These are phyloP conservation scores for Microstegium vimineum DNA, from an alignment of 176 grass and related monocot genomes.

Conservation along the genomic window DNA sequence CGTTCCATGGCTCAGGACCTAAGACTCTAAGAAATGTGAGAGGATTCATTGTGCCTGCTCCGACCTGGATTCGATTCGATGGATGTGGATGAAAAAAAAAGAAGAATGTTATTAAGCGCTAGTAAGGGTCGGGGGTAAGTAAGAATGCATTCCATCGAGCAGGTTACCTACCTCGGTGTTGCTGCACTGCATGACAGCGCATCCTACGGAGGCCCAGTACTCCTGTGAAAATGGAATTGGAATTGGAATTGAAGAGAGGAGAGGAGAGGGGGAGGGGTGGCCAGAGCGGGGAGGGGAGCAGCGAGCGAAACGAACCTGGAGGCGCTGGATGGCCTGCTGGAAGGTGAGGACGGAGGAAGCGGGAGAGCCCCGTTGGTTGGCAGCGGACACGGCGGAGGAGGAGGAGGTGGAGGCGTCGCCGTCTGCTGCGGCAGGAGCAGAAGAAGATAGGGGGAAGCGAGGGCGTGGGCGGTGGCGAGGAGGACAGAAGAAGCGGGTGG, in stretches of 20 bases:
- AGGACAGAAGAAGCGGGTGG: background rate
- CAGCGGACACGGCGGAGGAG: conserved; percentile 1
- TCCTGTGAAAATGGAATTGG: conserved; percentile 37
- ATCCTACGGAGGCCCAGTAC: conserved; percentile 95
- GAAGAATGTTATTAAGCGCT: background rate
- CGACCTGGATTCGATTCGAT: conserved; percentile 69
- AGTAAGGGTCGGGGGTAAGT: background rate
- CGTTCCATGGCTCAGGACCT: conserved; percentile 95
- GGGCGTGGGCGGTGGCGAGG: background rate
- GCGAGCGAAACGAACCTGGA: conserved; percentile 52
- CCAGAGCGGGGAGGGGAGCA: background rate
- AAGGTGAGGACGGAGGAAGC: conserved; percentile 61
- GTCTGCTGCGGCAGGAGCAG: conserved; percentile 12
- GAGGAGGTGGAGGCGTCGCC: conserved; percentile 16
- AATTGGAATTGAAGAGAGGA: background rate
- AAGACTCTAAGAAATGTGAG: conserved; percentile 87
- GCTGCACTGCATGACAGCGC: conserved; percentile 96
- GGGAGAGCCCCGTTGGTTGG: background rate
- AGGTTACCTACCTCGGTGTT: conserved; percentile 81
- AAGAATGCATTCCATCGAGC: too few species aligned
- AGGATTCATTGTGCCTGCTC: conserved; percentile 96
- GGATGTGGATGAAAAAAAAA: background rate
- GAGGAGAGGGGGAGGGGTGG: too few species aligned
- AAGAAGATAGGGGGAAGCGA: background rate
- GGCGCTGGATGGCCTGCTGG: conserved; percentile 96